These are phyloP conservation scores for Podospora anserina DNA, from an alignment of 495 filamentous ascomycete genomes.

Conservation along the genomic window DNA sequence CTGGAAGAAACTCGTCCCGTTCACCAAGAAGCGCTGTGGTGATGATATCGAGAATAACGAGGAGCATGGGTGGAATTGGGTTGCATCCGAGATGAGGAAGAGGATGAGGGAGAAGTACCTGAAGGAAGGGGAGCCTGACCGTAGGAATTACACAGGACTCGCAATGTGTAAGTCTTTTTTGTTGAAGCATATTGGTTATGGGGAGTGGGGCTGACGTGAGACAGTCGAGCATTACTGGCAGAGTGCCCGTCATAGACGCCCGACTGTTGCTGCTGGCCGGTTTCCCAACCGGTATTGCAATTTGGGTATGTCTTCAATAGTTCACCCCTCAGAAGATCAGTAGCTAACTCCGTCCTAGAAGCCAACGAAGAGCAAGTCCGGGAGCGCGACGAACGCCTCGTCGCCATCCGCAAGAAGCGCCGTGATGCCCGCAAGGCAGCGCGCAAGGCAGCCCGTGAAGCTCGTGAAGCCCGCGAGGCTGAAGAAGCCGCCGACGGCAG, in stretches of 20 bases:
- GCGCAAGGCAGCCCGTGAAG: too few species aligned
- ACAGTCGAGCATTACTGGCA: conserved; percentile 48
- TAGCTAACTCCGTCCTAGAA: not conserved
- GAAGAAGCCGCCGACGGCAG: too few species aligned
- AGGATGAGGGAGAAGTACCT: conserved; percentile 25
- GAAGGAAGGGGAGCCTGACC: not conserved
- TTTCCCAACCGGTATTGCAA: not conserved
- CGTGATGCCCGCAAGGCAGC: too few species aligned
- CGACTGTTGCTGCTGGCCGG: conserved; percentile 32
- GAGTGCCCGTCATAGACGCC: conserved; percentile 32
- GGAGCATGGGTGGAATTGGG: conserved; percentile 33
- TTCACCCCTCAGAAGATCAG: not conserved
- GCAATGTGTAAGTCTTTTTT: conserved; percentile 37
- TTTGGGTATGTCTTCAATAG: not conserved
- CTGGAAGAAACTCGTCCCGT: conserved; percentile 38
- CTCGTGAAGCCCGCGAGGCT: too few species aligned
- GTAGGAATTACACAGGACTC: conserved; percentile 35
- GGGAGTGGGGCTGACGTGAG: too few species aligned
- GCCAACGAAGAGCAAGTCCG: too few species aligned
- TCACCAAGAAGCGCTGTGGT: conserved; percentile 38
- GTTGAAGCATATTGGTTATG: not conserved
- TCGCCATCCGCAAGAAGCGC: too few species aligned
- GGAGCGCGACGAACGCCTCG: too few species aligned
- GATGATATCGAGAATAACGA: conserved; percentile 19
- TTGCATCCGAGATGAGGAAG: conserved; percentile 33